phyloP scores from a whole-genome alignment of 2,329 filamentous ascomycete species.

The Colletotrichum magnum region DNA sequence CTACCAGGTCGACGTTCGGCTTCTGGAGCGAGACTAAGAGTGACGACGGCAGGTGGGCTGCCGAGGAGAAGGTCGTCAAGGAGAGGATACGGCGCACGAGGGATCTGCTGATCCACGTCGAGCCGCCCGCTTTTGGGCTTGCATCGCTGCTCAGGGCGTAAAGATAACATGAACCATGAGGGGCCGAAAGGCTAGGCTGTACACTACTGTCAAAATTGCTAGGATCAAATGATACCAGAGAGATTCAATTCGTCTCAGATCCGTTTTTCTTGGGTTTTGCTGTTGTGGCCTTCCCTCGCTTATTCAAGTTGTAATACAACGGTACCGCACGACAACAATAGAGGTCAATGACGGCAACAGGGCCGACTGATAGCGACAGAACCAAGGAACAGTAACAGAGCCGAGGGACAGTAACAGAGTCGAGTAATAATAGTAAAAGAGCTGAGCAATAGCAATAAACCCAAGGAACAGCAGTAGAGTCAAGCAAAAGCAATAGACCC shows the following conservation, averaged over 20 bases:
- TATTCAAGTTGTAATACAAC: too few relatives aligned
- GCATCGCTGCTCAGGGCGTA: constrained; percentile 58
- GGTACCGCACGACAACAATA: too few relatives aligned
- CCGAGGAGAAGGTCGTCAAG: constrained; percentile 67
- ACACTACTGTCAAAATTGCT: constrained; percentile 8
- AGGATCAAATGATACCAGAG: constrained; percentile 21
- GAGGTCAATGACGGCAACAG: too few relatives aligned
- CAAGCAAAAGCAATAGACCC: too few relatives aligned
- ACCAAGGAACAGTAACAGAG: too few relatives aligned
- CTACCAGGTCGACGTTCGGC: constrained; percentile 51
- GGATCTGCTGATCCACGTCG: constrained; percentile 66
- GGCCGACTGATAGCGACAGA: too few relatives aligned
- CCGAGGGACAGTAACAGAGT: too few relatives aligned
- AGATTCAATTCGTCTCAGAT: constrained; percentile 5
- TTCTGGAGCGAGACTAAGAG: constrained; percentile 55
- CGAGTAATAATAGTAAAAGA: too few relatives aligned
- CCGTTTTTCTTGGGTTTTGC: not conserved
- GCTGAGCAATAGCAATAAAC: too few relatives aligned
- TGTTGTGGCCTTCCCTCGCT: too few relatives aligned
- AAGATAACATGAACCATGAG: constrained; percentile 17
- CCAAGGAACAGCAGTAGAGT: too few relatives aligned
- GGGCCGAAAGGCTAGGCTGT: not conserved
- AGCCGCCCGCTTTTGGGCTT: constrained; percentile 53
- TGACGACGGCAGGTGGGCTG: constrained; percentile 64
- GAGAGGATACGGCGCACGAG: constrained; percentile 66